Percentiles rank a stretch among this genome's conserved stretches.
phyloP scores from a whole-genome alignment of 345 rosid genomes.

The Salix suchowensis region DNA sequence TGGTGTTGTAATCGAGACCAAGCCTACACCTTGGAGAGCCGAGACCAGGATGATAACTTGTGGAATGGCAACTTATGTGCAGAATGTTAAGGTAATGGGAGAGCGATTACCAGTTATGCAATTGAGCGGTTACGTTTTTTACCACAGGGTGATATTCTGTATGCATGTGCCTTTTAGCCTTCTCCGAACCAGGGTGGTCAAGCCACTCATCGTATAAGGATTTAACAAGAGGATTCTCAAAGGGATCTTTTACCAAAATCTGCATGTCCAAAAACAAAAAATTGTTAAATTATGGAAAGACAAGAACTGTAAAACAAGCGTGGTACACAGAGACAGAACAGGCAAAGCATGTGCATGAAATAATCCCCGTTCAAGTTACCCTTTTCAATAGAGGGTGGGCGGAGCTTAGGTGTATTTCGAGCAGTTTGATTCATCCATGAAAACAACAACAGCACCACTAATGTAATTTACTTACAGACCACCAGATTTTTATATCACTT shows the following conservation, averaged over 20 bases:
- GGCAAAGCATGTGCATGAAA: neutral
- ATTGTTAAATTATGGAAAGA: neutral
- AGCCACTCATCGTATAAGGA: slow-evolving; percentile 79
- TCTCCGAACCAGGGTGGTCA: slow-evolving; percentile 71
- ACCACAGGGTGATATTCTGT: slow-evolving; percentile 80
- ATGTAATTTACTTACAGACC: neutral
- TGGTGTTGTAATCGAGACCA: neutral
- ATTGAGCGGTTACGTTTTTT: slow-evolving; percentile 66
- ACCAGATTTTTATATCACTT: neutral
- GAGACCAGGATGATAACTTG: neutral
- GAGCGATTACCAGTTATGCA: slow-evolving; percentile 64
- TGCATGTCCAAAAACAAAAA: slow-evolving; percentile 12
- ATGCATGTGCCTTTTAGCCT: slow-evolving; percentile 67
- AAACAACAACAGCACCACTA: neutral
- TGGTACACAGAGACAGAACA: neutral
- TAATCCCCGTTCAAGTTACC: neutral
- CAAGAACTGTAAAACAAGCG: neutral
- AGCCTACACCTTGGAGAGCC: neutral
- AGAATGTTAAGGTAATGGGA: neutral
- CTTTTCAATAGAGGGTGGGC: too few relatives aligned
- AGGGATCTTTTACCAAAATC: slow-evolving; percentile 67
- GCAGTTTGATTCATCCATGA: neutral
- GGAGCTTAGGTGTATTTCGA: neutral
- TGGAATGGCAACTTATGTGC: neutral
- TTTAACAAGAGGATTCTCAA: slow-evolving; percentile 61